Percentiles rank a stretch among this genome's conserved stretches.
Conservation (phyloP, 2,329 filamentous ascomycete species). For the Arthrocladium fulminans region DNA sequence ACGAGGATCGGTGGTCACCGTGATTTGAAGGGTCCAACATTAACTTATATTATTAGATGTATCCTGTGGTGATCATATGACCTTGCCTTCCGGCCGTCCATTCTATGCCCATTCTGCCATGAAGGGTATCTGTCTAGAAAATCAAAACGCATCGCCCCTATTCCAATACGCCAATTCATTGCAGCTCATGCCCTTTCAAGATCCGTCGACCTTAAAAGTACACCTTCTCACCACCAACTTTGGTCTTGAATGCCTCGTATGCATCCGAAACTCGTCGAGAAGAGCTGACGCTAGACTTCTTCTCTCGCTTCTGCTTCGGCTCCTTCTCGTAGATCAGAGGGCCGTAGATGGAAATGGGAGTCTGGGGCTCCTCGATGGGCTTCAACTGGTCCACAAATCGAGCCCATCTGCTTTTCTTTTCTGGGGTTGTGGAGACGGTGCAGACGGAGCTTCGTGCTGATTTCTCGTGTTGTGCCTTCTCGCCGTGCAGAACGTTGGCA, state of each 20-base stretch:
- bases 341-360: constrained; percentile 16
- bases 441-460: constrained; percentile 10
- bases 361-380: constrained; percentile 14
- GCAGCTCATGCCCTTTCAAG: too few relatives aligned
- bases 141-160: too few relatives aligned
- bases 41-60: too few relatives aligned
- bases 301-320: neutral
- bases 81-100: too few relatives aligned
- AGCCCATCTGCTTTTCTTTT: constrained; percentile 14
- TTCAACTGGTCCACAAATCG: constrained; percentile 16
- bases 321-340: constrained; percentile 15
- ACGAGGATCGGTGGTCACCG: too few relatives aligned
- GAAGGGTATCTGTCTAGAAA: too few relatives aligned
- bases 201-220: neutral
- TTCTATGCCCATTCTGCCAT: too few relatives aligned
- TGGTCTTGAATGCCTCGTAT: neutral
- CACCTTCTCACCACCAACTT: constrained; percentile 4
- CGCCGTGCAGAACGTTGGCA: constrained; percentile 16
- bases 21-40: too few relatives aligned
- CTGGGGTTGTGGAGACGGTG: constrained; percentile 11
- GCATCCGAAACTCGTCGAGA: neutral
- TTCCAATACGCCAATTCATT: too few relatives aligned
- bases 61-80: too few relatives aligned
- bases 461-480: constrained; percentile 7
- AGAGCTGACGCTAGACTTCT: neutral